Percentiles rank a stretch among this genome's conserved stretches.
Evolutionary conservation across 2,329 filamentous ascomycete genomes (phyloP).

Genomic region (Chalaropsis ovoidea): DNA sequence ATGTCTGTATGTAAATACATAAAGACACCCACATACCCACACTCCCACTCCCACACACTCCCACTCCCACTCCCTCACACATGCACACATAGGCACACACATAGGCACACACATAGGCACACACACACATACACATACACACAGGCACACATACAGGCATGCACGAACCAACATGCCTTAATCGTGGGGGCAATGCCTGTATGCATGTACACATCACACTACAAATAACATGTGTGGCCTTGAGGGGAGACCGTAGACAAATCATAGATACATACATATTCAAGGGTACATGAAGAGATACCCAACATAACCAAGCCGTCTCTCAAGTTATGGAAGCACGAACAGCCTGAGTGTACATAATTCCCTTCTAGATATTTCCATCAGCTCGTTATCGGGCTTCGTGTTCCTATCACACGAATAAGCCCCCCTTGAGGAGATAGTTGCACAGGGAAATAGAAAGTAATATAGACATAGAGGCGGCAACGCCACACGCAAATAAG

Average conservation of each 20-base stretch:
- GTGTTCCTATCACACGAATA: background rate
- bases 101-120: background rate
- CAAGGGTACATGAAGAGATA: background rate
- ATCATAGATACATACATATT: background rate
- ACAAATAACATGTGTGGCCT: background rate
- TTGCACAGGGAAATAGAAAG: background rate
- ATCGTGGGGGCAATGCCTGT: constrained; percentile 1
- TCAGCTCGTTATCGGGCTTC: background rate
- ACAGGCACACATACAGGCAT: background rate
- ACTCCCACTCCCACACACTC: background rate
- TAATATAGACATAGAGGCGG: background rate
- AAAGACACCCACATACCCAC: background rate
- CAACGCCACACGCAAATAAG: background rate
- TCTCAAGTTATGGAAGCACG: background rate
- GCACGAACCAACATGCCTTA: background rate
- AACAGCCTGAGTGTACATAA: background rate
- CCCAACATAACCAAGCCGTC: background rate
- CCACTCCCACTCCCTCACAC: no score
- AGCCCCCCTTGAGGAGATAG: background rate
- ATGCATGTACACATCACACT: constrained; percentile 6
- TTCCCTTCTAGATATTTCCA: background rate
- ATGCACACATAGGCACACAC: constrained; percentile 8
- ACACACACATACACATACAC: background rate
- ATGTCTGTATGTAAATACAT: background rate
- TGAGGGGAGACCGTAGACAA: background rate